Evolutionary conservation across 2,329 filamentous ascomycete genomes (phyloP), one percentile per base, ranked within the genome.

Genomic region (Madurella fahalii): DNA sequence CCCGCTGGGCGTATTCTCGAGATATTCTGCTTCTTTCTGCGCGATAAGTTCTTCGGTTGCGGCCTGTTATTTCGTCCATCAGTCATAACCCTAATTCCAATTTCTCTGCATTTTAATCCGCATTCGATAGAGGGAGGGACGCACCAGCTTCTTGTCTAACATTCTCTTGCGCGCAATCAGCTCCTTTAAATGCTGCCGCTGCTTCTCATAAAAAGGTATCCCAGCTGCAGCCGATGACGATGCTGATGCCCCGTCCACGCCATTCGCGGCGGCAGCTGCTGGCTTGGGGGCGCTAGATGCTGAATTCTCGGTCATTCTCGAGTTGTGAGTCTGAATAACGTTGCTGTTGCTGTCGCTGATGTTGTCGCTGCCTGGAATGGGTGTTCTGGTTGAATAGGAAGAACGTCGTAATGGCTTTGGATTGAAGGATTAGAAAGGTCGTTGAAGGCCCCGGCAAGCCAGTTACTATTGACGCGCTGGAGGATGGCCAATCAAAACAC

Each of bases 1-100:
- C 43, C 94, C 94, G 64, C 79, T 84, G 13, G 85, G 86, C 4
- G 91, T 95, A 65, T 90, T 90, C 70, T 97, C 93, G 49, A 99
- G 84, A 70, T 99, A 99, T 16, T 86, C 81, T 54, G 86, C 84
- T 71, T 99, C 94, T 66, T 90, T 87, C 60, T 87, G 84, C 68
- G 82, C 85, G 64, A 99, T 97, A 61, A 82, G 81, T 47, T 95
- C 89, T 75, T 99, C 94, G 55, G 63, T 58, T 8, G 51, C 45
- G 16, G 58, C 54, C 67, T 67, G 56, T 57, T 40, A 4, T 40
- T 18, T 42, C 32, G 40, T 39, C 45, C 40, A 20, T 52, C 18
- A n/a, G 52, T 20, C 42, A 31, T 12, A 17, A 12, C n/a, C 41
- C 16, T 31, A 18, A 16, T 16, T 47, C 25, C 25, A 25, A n/a